phyloP scores from a whole-genome alignment of 306 rosid genomes.

The Betula pendula region DNA sequence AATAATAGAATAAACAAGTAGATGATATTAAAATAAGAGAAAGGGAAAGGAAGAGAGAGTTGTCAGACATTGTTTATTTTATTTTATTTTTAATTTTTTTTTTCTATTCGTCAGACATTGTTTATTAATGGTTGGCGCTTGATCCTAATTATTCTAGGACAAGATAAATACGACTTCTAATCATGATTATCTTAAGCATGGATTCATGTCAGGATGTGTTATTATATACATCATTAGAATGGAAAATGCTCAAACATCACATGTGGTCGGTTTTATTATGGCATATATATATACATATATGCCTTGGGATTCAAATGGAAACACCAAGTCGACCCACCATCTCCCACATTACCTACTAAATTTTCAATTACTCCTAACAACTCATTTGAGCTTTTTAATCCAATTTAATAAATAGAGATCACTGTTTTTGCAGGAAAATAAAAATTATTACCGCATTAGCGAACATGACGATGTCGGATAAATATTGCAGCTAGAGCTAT shows the following conservation, averaged over 20 bases:
- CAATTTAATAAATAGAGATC: background rate
- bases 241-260: background rate
- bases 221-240: background rate
- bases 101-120: conserved; percentile 19
- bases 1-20: conserved; percentile 25
- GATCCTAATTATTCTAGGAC: conserved; percentile 41
- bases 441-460: background rate
- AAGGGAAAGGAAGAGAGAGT: conserved; percentile 6
- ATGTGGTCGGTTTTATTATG: background rate
- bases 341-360: conserved; percentile 28
- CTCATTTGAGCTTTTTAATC: conserved; percentile 19
- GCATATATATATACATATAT: background rate
- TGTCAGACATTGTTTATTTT: conserved; percentile 20
- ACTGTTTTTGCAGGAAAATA: background rate
- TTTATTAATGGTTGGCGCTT: conserved; percentile 18
- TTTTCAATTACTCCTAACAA: conserved; percentile 32
- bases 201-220: conserved; percentile 8
- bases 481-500: background rate
- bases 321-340: conserved; percentile 20
- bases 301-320: conserved; percentile 16
- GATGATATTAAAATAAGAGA: conserved; percentile 22
- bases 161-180: conserved; percentile 19
- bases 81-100: no score
- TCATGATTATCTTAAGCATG: conserved; percentile 10
- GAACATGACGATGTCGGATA: background rate